Conservation (phyloP, 1,284 basidiomycete species). For the Sphagnurus paluster region DNA sequence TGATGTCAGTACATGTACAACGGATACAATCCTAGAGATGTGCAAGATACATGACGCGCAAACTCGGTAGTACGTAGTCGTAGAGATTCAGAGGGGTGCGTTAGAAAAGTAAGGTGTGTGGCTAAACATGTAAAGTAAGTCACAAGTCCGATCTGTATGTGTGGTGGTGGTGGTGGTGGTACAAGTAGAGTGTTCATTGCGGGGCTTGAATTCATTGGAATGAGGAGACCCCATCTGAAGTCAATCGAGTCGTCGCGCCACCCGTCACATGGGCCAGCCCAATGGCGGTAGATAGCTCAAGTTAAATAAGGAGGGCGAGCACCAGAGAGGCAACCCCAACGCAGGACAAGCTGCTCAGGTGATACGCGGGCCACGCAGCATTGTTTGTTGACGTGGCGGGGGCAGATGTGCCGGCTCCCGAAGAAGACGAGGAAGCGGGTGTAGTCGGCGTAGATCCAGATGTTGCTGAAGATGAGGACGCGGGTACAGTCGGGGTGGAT, state of each 20-base stretch:
- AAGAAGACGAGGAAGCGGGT: not conserved
- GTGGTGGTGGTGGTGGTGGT: slow-evolving; percentile 14
- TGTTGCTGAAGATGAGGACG: no score
- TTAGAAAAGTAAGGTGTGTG: slow-evolving; percentile 8
- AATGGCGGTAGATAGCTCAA: slow-evolving; percentile 2
- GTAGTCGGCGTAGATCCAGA: slow-evolving; percentile 9
- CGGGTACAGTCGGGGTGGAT: no score
- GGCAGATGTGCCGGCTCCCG: slow-evolving; percentile 3
- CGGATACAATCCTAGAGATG: slow-evolving; percentile 5
- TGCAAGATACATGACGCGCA: not conserved
- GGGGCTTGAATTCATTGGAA: slow-evolving; percentile 2
- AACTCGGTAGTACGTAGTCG: slow-evolving; percentile 1
- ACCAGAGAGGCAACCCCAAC: slow-evolving; percentile 16
- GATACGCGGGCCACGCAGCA: slow-evolving; percentile 13
- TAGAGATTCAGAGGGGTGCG: slow-evolving; percentile 5
- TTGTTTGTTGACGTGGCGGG: slow-evolving; percentile 11
- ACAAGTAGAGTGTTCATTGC: slow-evolving; percentile 6
- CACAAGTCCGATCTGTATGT: no score
- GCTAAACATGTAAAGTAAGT: no score
- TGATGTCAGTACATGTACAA: no score
- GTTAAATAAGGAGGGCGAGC: slow-evolving; percentile 16
- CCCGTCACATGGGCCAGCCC: slow-evolving; percentile 1
- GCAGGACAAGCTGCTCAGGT: slow-evolving; percentile 7
- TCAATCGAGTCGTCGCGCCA: slow-evolving; percentile 4
- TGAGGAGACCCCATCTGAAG: slow-evolving; percentile 1